Conservation (phyloP, 2,329 filamentous ascomycete species). For the Fonsecaea erecta region DNA sequence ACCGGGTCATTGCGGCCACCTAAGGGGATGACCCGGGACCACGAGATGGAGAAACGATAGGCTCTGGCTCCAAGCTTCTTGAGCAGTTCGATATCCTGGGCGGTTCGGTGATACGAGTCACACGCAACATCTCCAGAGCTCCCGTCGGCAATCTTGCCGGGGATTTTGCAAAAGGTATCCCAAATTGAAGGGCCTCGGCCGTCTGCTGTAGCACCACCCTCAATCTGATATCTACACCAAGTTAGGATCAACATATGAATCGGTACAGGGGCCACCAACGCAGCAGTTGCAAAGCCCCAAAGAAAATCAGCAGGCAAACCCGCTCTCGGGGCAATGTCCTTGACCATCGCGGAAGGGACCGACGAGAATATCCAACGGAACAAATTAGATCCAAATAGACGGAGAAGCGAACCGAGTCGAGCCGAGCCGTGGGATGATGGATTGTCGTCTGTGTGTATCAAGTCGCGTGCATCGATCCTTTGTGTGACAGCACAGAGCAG, state of each 20-base stretch:
- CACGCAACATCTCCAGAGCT: slow-evolving; percentile 77
- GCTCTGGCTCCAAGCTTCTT: slow-evolving; percentile 73
- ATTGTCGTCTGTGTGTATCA: background rate
- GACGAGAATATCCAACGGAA: background rate
- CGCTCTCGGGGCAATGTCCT: slow-evolving; percentile 36
- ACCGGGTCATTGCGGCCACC: slow-evolving; percentile 80
- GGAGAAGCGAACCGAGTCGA: background rate
- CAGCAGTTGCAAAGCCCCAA: slow-evolving; percentile 80
- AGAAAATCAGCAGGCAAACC: slow-evolving; percentile 70
- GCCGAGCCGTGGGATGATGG: background rate
- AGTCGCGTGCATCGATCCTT: background rate
- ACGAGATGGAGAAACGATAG: slow-evolving; percentile 85
- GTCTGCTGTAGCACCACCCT: slow-evolving; percentile 74
- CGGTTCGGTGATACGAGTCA: slow-evolving; percentile 81
- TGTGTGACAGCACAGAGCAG: background rate
- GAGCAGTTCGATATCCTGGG: slow-evolving; percentile 76
- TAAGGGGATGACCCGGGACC: slow-evolving; percentile 81
- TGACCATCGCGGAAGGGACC: slow-evolving; percentile 24
- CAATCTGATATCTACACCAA: slow-evolving; percentile 76
- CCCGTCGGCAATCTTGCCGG: slow-evolving; percentile 81
- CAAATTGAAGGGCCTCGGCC: slow-evolving; percentile 83
- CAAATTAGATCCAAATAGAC: background rate
- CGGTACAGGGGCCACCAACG: slow-evolving; percentile 54
- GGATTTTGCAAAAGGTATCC: slow-evolving; percentile 83
- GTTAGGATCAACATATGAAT: slow-evolving; percentile 8